Conservation (phyloP, 441 rosid genomes). For the Omphalea diandra region DNA sequence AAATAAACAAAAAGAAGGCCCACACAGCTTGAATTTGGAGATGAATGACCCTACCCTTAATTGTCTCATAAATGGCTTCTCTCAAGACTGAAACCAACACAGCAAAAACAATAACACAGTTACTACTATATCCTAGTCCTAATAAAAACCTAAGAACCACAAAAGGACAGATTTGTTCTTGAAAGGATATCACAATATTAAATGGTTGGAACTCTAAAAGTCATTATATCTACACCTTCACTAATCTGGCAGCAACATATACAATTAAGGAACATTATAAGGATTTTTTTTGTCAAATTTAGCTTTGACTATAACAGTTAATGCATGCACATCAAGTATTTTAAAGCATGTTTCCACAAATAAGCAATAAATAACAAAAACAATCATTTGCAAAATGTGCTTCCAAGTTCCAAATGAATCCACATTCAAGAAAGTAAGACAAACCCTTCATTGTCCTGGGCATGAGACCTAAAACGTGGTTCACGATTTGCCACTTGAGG, state of each 20-base stretch:
- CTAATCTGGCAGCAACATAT: not conserved
- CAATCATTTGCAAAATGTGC: slow-evolving; percentile 7
- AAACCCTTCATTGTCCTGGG: slow-evolving; percentile 90
- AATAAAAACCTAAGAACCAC: not conserved
- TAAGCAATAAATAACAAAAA: slow-evolving; percentile 15
- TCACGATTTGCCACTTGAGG: slow-evolving; percentile 79
- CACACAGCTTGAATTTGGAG: not conserved
- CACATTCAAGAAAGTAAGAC: slow-evolving; percentile 28
- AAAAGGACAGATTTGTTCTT: not conserved
- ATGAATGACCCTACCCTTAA: not conserved
- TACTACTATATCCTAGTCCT: not conserved
- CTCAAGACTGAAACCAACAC: not conserved
- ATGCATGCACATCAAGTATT: not conserved
- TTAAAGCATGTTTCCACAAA: not conserved
- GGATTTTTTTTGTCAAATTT: not conserved
- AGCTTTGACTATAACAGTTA: not conserved
- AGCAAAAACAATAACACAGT: not conserved
- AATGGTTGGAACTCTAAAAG: slow-evolving; percentile 5
- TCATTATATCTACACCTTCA: not conserved
- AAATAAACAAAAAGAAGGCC: not conserved
- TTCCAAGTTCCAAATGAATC: slow-evolving; percentile 26
- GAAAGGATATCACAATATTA: not conserved
- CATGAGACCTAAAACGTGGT: slow-evolving; percentile 54
- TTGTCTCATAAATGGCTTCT: not conserved
- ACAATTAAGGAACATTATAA: not conserved